Evolutionary conservation across 768 basidiomycete species (phyloP).

Genomic region (Basidioascus undulatus): DNA sequence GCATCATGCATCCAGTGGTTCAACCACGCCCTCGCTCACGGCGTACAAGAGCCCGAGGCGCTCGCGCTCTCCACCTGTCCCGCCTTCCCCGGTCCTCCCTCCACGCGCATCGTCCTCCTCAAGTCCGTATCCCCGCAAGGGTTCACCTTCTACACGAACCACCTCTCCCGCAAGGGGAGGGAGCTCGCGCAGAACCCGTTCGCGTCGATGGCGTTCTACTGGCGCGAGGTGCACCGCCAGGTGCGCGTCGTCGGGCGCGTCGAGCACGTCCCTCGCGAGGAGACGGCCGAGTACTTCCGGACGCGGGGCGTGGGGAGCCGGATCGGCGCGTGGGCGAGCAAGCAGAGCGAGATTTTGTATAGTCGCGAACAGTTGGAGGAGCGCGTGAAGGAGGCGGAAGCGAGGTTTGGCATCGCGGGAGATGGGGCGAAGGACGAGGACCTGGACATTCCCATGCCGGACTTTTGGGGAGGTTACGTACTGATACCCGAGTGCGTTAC

Average conservation of each 20-base stretch:
- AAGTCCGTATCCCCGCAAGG: slow-evolving; percentile 65
- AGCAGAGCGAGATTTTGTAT: slow-evolving; percentile 54
- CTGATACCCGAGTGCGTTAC: slow-evolving; percentile 57
- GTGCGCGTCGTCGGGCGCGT: slow-evolving; percentile 66
- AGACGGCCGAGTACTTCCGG: slow-evolving; percentile 62
- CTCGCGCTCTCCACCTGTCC: slow-evolving; percentile 53
- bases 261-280: slow-evolving; percentile 45
- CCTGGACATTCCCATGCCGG: slow-evolving; percentile 44
- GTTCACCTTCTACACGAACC: slow-evolving; percentile 95
- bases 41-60: slow-evolving; percentile 66
- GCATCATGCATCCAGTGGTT: no score
- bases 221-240: slow-evolving; percentile 57
- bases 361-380: slow-evolving; percentile 28
- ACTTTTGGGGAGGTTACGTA: slow-evolving; percentile 93
- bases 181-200: slow-evolving; percentile 60
- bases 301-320: slow-evolving; percentile 59
- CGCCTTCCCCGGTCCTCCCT: slow-evolving; percentile 44
- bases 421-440: slow-evolving; percentile 16
- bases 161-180: slow-evolving; percentile 68
- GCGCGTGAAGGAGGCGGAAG: slow-evolving; percentile 33
- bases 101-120: slow-evolving; percentile 68
- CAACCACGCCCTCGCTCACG: slow-evolving; percentile 26
- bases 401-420: slow-evolving; percentile 29
- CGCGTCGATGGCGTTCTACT: slow-evolving; percentile 71
- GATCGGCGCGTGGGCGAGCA: slow-evolving; percentile 82